Percentiles rank a stretch among this genome's conserved stretches.
Evolutionary conservation across 2,329 filamentous ascomycete species (phyloP).

Genomic region (Rutstroemia sp.): DNA sequence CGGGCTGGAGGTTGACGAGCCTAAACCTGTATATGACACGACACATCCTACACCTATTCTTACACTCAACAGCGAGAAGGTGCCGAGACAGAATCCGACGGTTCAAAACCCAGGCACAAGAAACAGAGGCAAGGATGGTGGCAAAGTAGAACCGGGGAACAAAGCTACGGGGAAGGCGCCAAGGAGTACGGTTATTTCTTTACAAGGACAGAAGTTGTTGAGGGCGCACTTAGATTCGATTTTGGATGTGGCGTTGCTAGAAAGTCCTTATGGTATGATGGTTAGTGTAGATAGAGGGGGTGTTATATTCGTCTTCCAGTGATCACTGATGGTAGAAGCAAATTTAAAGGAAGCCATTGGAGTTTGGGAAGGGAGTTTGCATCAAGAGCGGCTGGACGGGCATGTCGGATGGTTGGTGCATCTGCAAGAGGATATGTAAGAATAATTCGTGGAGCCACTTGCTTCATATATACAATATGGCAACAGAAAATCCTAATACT

Average conservation of each 20-base stretch:
- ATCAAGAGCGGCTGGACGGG: not conserved
- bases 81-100: constrained; percentile 23
- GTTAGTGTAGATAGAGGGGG: constrained; percentile 85
- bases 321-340: not conserved
- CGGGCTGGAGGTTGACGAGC: constrained; percentile 63
- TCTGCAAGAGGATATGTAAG: too few relatives aligned
- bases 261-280: constrained; percentile 87
- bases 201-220: constrained; percentile 80
- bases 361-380: constrained; percentile 13
- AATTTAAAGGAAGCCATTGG: not conserved
- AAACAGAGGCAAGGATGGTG: constrained; percentile 12
- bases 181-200: constrained; percentile 75
- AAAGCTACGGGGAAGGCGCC: constrained; percentile 42
- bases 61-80: constrained; percentile 55
- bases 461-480: too few relatives aligned
- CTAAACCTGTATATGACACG: constrained; percentile 64
- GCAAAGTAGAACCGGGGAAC: constrained; percentile 22
- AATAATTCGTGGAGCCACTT: too few relatives aligned
- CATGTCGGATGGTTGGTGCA: not conserved
- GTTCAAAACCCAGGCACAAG: constrained; percentile 27
- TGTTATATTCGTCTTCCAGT: constrained; percentile 72
- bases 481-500: too few relatives aligned
- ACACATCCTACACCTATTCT: constrained; percentile 56
- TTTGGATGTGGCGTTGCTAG: constrained; percentile 79
- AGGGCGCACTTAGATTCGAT: constrained; percentile 83